Evolutionary conservation across 2,329 filamentous ascomycete genomes (phyloP), one percentile per base, ranked within the genome.

Genomic region (Tolypocladium nubicola): DNA sequence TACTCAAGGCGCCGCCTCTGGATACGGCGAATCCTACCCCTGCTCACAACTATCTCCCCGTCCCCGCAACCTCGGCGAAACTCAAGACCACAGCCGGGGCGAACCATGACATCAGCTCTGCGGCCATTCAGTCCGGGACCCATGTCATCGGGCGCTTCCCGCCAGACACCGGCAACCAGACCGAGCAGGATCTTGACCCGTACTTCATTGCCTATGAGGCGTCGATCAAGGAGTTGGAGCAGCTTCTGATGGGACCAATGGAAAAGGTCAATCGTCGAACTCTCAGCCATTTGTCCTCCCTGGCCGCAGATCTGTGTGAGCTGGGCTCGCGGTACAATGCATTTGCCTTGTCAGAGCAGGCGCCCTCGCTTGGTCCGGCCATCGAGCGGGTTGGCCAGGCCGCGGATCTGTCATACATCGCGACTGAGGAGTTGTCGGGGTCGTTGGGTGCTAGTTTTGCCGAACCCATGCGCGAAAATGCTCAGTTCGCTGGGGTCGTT

Each of bases 401-500:
- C 2, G 90, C 93, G 10, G 94, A 99, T 70, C 89, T 90, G 11
- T 97, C 94, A 0, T 99, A 97, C 69, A 92, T 99, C 62, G 91
- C 90, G 11, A 97, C 93, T 0, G 90, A 96, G 66, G 94, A 99
- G 69, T 77, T 99, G 3, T 92, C 92, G 0, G 85, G 85, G 2
- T 88, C 88, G 0, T 76, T 99, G n/a, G 92, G 92, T 23, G 92
- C 93, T 39, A 94, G 85, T 63, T 99, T 99, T 68, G 91, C 95
- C 0, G 95, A 99, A 68, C 94, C 94, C 0, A 97, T 99, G 90
- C 84, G 95, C 57, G 94, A 99, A 74, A 96, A 91, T 66, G 92
- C 94, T 14, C 94, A 99, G 68, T 99, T 99, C 70, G 94, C 94
- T 0, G 90, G 94, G 13, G 90, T 99, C 1, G 94, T 99, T 4